phyloP scores from a whole-genome alignment of 2,329 filamentous ascomycete genomes.

The Clarireedia paspali region DNA sequence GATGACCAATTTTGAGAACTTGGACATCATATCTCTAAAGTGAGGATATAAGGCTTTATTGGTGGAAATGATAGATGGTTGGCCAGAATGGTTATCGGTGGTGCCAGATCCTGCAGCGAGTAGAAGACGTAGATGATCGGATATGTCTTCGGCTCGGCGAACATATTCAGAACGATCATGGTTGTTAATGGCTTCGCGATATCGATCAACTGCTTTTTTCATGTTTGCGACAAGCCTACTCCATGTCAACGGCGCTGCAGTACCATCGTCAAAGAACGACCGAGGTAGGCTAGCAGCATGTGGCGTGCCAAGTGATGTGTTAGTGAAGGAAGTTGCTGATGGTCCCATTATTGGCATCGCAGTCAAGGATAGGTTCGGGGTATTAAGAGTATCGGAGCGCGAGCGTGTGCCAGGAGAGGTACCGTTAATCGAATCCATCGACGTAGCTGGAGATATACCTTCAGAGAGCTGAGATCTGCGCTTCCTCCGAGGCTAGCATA shows the following conservation, averaged over 20 bases:
- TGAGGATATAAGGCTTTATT: conserved; percentile 97
- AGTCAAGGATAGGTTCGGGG: conserved; percentile 41
- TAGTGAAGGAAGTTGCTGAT: conserved; percentile 50
- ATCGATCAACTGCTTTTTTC: conserved; percentile 81
- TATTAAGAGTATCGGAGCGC: conserved; percentile 48
- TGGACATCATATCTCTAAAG: conserved; percentile 99
- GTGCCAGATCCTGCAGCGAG: conserved; percentile 95
- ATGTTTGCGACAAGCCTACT: conserved; percentile 85
- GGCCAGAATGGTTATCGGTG: conserved; percentile 96
- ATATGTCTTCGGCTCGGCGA: conserved; percentile 91
- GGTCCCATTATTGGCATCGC: conserved; percentile 25
- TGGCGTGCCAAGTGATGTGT: conserved; percentile 30
- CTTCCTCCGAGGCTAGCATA: conserved; percentile 46
- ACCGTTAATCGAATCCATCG: conserved; percentile 82
- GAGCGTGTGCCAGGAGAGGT: conserved; percentile 51
- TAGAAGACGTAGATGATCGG: conserved; percentile 85
- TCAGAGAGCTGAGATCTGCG: conserved; percentile 53
- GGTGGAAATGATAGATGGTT: conserved; percentile 97
- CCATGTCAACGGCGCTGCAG: conserved; percentile 77
- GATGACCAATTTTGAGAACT: conserved; percentile 97
- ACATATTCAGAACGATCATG: conserved; percentile 86
- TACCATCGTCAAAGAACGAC: conserved; percentile 87
- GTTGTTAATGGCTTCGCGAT: conserved; percentile 80
- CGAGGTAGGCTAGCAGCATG: conserved; percentile 54
- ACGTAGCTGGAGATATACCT: conserved; percentile 76